A percentile compares a stretch with the other conserved stretches of the same genome.
phyloP scores from a whole-genome alignment of 2,329 filamentous ascomycete genomes.

The Aaosphaeria pasadenensis region DNA sequence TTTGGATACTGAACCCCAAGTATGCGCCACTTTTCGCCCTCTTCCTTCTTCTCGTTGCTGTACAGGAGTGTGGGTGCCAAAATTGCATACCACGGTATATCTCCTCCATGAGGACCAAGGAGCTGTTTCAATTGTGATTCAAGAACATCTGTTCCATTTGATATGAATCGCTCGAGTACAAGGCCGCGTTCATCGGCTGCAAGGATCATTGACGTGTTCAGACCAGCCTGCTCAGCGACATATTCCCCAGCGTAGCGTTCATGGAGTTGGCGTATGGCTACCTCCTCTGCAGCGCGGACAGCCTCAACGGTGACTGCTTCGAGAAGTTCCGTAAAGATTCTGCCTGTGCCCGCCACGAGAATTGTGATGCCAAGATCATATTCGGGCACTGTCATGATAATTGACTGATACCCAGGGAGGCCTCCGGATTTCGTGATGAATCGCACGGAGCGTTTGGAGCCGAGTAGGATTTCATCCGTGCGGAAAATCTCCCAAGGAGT shows the following conservation, averaged over 20 bases:
- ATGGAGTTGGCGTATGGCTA: slow-evolving; percentile 23
- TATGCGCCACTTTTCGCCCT: slow-evolving; percentile 37
- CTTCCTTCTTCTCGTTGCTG: slow-evolving; percentile 18
- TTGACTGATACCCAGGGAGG: slow-evolving; percentile 41
- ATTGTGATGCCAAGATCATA: slow-evolving; percentile 45
- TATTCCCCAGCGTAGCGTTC: slow-evolving; percentile 28
- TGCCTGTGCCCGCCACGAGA: slow-evolving; percentile 28
- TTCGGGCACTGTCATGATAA: slow-evolving; percentile 41
- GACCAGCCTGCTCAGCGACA: slow-evolving; percentile 6
- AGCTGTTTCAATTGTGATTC: slow-evolving; percentile 1
- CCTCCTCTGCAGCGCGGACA: slow-evolving; percentile 32
- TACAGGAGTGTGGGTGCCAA: slow-evolving; percentile 27
- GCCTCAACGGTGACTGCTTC: slow-evolving; percentile 27
- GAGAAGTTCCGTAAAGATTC: slow-evolving; percentile 19
- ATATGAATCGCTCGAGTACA: slow-evolving; percentile 23
- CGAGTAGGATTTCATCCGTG: slow-evolving; percentile 36
- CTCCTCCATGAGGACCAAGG: not conserved
- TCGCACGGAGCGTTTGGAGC: slow-evolving; percentile 38
- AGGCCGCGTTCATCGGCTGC: slow-evolving; percentile 26
- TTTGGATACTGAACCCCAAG: slow-evolving; percentile 12
- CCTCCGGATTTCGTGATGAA: slow-evolving; percentile 47
- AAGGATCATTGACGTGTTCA: slow-evolving; percentile 27
- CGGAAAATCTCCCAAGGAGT: slow-evolving; percentile 50
- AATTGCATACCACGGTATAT: slow-evolving; percentile 15
- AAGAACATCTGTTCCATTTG: slow-evolving; percentile 27